Evolutionary conservation across 2,329 filamentous ascomycete genomes (phyloP), one percentile per base, ranked within the genome.

Genomic region (Aureobasidium uvarum): DNA sequence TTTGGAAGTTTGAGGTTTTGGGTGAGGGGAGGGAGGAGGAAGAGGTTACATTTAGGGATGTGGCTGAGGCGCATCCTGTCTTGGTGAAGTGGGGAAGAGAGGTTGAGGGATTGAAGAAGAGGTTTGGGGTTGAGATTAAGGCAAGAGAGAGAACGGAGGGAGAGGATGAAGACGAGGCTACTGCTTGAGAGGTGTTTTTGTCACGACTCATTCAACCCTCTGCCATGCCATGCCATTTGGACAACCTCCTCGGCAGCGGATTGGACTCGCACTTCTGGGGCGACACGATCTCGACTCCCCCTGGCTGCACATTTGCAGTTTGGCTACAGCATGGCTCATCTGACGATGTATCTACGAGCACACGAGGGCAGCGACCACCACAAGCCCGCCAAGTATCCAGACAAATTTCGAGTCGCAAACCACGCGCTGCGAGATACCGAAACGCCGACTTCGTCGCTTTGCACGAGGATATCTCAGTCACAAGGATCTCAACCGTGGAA

Each of bases 41-140:
- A 0, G 81, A 82, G 8, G 75, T 84, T 1, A 76, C 86, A 3
- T 88, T 89, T 69, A 75, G 80, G 43, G 83, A 88, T 72, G 84
- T 92, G 52, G 89, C 88, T 0, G 80, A 78, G 45, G 83, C 85
- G 31, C 90, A 93, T 76, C 90, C 90, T 43, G 69, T 91, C 58
- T 74, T 92, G 45, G 75, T 70, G 66, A 86, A 82, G 74, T 93
- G 90, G 90, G 78, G 78, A 39, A 72, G 25, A 1, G 74, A 79
- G 10, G 75, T 84, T 1, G 70, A 76, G 25, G 74, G 71, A 5
- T 77, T 83, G 71, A 77, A 80, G 18, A 67, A 67, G 66, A 77
- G 72, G 54, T 84, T 76, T 72, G 70, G 72, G 1, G 67, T 81
- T 20, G 75, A 79, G 56, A 52, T 76, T 6, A 14, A 55, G 20